phyloP scores from a whole-genome alignment of 192 early-diverging fungal genomes.

The Gryganskiella cystojenkinii region DNA sequence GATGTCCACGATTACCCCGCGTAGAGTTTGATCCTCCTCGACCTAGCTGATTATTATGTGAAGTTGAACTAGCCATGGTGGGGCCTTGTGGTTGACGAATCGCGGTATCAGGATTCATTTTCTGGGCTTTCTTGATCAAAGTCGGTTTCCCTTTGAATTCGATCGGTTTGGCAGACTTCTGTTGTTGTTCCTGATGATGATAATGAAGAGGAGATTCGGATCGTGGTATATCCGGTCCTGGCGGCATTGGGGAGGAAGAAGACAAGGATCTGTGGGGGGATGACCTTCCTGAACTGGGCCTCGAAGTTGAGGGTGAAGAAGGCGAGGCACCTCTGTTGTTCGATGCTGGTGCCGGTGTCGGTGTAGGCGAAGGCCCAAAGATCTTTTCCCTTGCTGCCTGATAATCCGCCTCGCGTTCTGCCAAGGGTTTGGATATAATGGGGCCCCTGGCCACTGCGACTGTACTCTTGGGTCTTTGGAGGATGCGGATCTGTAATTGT shows the following conservation, averaged over 20 bases:
- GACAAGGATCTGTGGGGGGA: neutral
- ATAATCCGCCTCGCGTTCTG: slow-evolving; percentile 45
- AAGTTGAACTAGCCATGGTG: neutral
- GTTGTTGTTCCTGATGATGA: too few species aligned
- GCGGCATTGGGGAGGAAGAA: neutral
- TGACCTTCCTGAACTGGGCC: neutral
- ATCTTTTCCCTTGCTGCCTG: slow-evolving; percentile 50
- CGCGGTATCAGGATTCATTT: neutral
- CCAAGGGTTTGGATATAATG: slow-evolving; percentile 20
- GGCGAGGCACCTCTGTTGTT: neutral
- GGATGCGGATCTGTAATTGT: slow-evolving; percentile 31
- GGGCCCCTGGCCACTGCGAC: slow-evolving; percentile 10
- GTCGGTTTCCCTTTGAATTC: slow-evolving; percentile 28
- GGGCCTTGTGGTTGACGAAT: slow-evolving; percentile 46
- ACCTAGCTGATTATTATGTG: neutral
- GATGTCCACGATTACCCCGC: neutral
- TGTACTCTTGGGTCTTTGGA: slow-evolving; percentile 42
- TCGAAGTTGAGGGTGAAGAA: slow-evolving; percentile 11
- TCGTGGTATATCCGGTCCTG: neutral
- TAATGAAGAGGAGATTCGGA: neutral
- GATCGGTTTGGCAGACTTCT: slow-evolving; percentile 19
- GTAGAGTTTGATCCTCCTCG: neutral
- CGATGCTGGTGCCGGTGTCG: neutral
- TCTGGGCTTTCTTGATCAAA: neutral
- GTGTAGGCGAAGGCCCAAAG: slow-evolving; percentile 29